Evolutionary conservation across 2,329 filamentous ascomycete genomes (phyloP).

Genomic region (Penicillium sp.): DNA sequence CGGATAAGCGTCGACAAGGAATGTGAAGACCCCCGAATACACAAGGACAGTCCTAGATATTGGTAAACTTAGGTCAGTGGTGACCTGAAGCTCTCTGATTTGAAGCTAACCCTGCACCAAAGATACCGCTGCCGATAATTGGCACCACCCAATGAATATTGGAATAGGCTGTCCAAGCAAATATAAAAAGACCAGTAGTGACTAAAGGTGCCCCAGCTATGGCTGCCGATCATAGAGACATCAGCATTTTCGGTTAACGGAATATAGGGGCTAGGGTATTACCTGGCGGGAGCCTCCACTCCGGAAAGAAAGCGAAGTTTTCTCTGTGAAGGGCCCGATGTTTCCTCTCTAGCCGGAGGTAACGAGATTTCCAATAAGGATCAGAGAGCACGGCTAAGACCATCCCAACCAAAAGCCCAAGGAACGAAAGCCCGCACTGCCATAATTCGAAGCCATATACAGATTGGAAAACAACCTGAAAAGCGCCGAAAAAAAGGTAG

Average conservation of each 20-base stretch:
- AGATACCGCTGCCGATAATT: slow-evolving; percentile 73
- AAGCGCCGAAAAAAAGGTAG: slow-evolving; percentile 91
- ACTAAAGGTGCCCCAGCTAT: slow-evolving; percentile 77
- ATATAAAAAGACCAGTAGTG: slow-evolving; percentile 84
- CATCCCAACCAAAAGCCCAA: slow-evolving; percentile 59
- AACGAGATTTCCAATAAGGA: slow-evolving; percentile 52
- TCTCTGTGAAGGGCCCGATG: slow-evolving; percentile 39
- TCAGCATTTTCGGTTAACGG: slow-evolving; percentile 7
- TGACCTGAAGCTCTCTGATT: background rate
- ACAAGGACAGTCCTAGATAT: slow-evolving; percentile 70
- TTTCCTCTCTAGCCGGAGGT: slow-evolving; percentile 46
- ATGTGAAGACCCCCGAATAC: slow-evolving; percentile 86
- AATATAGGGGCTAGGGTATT: background rate
- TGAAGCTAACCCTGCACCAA: slow-evolving; percentile 67
- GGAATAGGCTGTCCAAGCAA: slow-evolving; percentile 81
- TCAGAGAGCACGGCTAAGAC: slow-evolving; percentile 50
- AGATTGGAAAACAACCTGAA: slow-evolving; percentile 76
- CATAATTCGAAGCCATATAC: slow-evolving; percentile 78
- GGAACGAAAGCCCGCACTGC: slow-evolving; percentile 77
- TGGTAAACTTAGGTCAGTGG: slow-evolving; percentile 20
- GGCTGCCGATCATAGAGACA: slow-evolving; percentile 36
- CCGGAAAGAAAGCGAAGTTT: slow-evolving; percentile 70
- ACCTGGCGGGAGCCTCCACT: slow-evolving; percentile 78
- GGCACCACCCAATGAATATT: slow-evolving; percentile 76
- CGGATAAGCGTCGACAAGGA: slow-evolving; percentile 69